Conservation (phyloP, 441 rosid genomes). For the Euphorbia celastroides region DNA sequence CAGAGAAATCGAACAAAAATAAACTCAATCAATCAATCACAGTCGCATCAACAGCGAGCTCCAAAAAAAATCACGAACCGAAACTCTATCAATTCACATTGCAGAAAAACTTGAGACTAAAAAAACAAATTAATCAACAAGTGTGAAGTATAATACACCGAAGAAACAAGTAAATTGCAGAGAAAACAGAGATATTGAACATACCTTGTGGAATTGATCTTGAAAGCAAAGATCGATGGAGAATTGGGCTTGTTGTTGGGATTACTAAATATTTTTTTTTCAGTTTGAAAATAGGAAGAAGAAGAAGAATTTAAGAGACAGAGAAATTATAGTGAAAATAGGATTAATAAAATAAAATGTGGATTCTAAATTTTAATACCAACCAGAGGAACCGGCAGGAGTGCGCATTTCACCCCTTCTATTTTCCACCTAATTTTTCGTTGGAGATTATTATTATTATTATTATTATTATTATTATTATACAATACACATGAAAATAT, state of each 20-base stretch:
- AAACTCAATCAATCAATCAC: background rate
- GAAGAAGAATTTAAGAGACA: background rate
- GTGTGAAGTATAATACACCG: background rate
- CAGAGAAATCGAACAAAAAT: background rate
- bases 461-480: too few relatives aligned
- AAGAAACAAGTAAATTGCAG: background rate
- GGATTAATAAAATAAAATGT: background rate
- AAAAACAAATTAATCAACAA: background rate
- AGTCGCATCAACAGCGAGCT: background rate
- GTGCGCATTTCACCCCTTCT: slow-evolving; percentile 14
- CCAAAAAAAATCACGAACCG: background rate
- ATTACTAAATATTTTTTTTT: background rate
- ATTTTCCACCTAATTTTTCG: slow-evolving; percentile 14
- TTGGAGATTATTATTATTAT: too few relatives aligned
- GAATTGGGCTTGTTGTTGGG: background rate
- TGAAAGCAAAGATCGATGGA: slow-evolving; percentile 1
- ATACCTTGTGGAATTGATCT: slow-evolving; percentile 3
- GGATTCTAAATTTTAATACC: slow-evolving; percentile 9
- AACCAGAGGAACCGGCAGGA: slow-evolving; percentile 4
- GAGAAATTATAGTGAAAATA: background rate
- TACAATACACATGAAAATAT: too few relatives aligned
- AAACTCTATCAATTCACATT: background rate
- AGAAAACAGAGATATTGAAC: background rate
- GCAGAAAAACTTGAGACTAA: background rate
- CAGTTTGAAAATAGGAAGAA: background rate